Percentiles rank a stretch among this genome's conserved stretches.
These are phyloP conservation scores for Fusarium tanahbumbuense DNA, from an alignment of 2,329 filamentous ascomycete genomes.

Conservation along the genomic window DNA sequence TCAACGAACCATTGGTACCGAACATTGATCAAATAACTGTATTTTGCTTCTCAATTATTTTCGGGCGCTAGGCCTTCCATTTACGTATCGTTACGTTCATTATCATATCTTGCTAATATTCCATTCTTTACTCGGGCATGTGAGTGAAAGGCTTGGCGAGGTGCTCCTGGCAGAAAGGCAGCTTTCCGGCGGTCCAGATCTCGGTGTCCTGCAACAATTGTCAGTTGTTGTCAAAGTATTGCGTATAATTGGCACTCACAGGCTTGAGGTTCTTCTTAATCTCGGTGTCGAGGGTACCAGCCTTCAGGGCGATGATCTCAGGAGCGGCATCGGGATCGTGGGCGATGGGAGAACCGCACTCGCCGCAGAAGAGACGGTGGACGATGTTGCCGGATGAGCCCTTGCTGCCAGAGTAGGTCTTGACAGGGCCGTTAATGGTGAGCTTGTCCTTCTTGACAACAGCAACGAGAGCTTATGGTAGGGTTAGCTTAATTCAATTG, in stretches of 20 bases:
- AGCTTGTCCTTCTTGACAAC: constrained; percentile 75
- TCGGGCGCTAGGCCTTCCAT: not conserved
- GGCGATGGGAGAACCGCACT: constrained; percentile 76
- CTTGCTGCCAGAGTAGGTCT: constrained; percentile 68
- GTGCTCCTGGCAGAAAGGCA: constrained; percentile 76
- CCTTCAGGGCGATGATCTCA: constrained; percentile 76
- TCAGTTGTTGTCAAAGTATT: constrained; percentile 11
- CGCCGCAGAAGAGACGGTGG: constrained; percentile 75
- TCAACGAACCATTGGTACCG: not conserved
- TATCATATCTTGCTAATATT: not conserved
- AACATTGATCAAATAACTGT: not conserved
- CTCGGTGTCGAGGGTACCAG: constrained; percentile 70
- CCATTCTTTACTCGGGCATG: constrained; percentile 66
- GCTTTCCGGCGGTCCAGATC: constrained; percentile 76
- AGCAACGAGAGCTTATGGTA: constrained; percentile 68
- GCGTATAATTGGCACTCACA: constrained; percentile 52
- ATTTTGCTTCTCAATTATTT: constrained; percentile 5
- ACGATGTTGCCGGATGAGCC: constrained; percentile 72
- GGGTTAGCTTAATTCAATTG: constrained; percentile 10
- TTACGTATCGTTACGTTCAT: constrained; percentile 7
- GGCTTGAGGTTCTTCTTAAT: constrained; percentile 77
- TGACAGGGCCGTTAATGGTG: constrained; percentile 70
- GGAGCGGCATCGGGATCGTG: constrained; percentile 78
- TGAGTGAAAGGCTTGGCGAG: constrained; percentile 71
- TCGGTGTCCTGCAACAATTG: constrained; percentile 66